phyloP scores from a whole-genome alignment of 1,284 basidiomycete genomes.

The Mrakiaceae sp. region DNA sequence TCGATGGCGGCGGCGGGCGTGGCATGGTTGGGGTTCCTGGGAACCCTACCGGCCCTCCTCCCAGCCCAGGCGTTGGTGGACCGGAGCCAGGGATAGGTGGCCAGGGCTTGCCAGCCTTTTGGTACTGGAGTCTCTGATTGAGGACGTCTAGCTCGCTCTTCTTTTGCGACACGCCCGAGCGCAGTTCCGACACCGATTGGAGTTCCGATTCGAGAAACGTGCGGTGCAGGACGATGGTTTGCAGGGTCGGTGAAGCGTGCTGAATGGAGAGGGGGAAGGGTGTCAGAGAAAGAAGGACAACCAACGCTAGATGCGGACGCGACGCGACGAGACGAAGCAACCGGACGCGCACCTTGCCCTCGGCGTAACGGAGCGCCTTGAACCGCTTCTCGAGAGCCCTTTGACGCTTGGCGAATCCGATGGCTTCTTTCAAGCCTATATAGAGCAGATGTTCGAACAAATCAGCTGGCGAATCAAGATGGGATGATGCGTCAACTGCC shows the following conservation, averaged over 20 bases:
- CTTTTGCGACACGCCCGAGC: neutral
- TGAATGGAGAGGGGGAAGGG: conserved; percentile 26
- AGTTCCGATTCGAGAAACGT: conserved; percentile 4
- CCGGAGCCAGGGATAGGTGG: neutral
- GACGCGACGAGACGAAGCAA: too few relatives aligned
- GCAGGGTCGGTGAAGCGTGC: conserved; percentile 49
- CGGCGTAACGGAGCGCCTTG: conserved; percentile 19
- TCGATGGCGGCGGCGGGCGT: neutral
- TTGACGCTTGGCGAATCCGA: conserved; percentile 47
- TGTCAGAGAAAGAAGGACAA: too few relatives aligned
- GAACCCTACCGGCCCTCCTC: neutral
- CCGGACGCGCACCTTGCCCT: conserved; percentile 14
- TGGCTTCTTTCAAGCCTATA: conserved; percentile 51
- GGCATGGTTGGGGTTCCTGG: neutral
- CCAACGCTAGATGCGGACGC: too few relatives aligned
- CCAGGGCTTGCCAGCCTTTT: neutral
- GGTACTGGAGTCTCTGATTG: neutral
- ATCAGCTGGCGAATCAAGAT: neutral
- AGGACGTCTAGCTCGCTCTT: neutral
- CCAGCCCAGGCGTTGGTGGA: neutral
- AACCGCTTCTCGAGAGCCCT: conserved; percentile 48
- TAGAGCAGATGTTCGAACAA: conserved; percentile 20
- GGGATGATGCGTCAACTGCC: conserved; percentile 16
- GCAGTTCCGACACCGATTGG: neutral
- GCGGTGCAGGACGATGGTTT: conserved; percentile 26